Evolutionary conservation across 1,284 basidiomycete genomes (phyloP), one percentile per base, ranked within the genome.

Genomic region (Ceratobasidium sp.): DNA sequence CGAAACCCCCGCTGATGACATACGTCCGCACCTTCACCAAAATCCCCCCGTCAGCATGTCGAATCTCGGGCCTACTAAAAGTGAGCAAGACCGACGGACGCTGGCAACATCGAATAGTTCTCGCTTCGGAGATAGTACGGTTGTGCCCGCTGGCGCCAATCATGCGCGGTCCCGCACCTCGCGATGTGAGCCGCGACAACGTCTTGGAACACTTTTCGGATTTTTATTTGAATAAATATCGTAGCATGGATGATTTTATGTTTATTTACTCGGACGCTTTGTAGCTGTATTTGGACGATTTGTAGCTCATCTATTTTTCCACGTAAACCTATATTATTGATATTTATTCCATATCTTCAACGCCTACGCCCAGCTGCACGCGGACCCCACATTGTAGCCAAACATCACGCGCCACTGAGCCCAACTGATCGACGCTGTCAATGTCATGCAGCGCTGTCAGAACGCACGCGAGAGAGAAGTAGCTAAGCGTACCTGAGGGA

Each of bases 221-320:
- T 33, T 69, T 69, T 40, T 69, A 69, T 56, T 56, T 69, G 28
- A 69, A 69, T 40, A 69, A 69, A 38, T 69, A 69, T 38, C 67
- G 50, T 38, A 69, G 56, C 67, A 28, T 56, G 13, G 48, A 69
- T 23, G 67, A 69, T 40, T 62, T 23, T 42, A 42, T 62, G 17
- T 62, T 62, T 42, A 40, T 62, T 33, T 33, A 33, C 4, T 33
- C 33, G 33, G 33, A 33, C 33, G 33, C 33, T 33, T 33, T 33
- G 33, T 33, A 33, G 33, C 33, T 33, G 46, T 48, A 48, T 48
- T 48, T 7, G 46, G 46, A 48, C 17, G 17, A 2, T 48, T 48
- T 48, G 46, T 48, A 48, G 3, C 46, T 48, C 46, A 48, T 48
- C 46, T 48, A 48, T 48, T 17, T 48, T 48, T 48, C 46, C 46